Percentiles rank a stretch among this genome's conserved stretches.
Evolutionary conservation across 2,329 filamentous ascomycete genomes (phyloP).

Genomic region (Botrytis tulipae): DNA sequence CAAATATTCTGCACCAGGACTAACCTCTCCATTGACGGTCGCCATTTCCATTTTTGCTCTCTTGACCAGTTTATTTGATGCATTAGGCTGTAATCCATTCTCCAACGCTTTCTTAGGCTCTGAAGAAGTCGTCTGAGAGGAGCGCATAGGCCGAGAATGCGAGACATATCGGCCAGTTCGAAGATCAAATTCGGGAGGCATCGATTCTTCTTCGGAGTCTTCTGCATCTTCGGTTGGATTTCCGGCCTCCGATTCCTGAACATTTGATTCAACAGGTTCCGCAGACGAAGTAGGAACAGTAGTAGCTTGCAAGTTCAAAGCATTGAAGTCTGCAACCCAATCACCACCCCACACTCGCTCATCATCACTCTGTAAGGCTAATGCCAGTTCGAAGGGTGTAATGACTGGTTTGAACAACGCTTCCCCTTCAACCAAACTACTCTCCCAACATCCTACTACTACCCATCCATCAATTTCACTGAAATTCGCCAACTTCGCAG

Average conservation of each 20-base stretch:
- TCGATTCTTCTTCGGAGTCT: constrained; percentile 64
- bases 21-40: constrained; percentile 80
- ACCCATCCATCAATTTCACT: constrained; percentile 95
- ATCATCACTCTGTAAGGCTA: constrained; percentile 73
- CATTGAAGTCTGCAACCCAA: constrained; percentile 86
- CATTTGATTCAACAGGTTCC: constrained; percentile 40
- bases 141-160: constrained; percentile 71
- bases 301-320: constrained; percentile 43
- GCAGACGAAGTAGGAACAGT: background rate
- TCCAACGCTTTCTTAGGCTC: constrained; percentile 28
- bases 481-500: constrained; percentile 95
- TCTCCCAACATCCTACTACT: constrained; percentile 97
- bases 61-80: constrained; percentile 59
- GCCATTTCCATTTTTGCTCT: constrained; percentile 69
- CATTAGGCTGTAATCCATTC: constrained; percentile 28
- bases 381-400: constrained; percentile 88
- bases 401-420: constrained; percentile 87
- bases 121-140: constrained; percentile 6
- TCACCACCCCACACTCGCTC: constrained; percentile 80
- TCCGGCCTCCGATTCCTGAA: constrained; percentile 27
- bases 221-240: constrained; percentile 12
- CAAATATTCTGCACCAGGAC: constrained; percentile 86
- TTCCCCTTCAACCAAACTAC: constrained; percentile 82
- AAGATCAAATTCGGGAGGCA: constrained; percentile 88
- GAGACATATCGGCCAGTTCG: constrained; percentile 81